phyloP scores from a whole-genome alignment of 2,329 filamentous ascomycete species.

The Trichothecium sympodiale region DNA sequence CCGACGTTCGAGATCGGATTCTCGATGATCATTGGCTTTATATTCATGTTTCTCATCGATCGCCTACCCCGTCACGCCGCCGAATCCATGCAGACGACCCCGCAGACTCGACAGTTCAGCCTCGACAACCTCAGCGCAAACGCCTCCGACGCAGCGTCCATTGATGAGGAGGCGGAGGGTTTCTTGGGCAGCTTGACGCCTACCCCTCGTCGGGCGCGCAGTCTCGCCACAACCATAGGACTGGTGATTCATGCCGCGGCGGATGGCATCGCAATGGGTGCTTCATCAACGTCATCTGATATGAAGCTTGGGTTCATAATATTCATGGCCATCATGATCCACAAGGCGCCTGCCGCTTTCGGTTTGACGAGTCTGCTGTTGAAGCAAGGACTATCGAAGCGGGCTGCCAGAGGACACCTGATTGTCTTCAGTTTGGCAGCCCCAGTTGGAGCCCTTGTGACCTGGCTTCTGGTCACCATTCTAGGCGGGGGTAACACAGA shows the following conservation, averaged over 20 bases:
- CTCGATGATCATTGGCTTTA: slow-evolving; percentile 77
- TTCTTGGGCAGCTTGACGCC: slow-evolving; percentile 49
- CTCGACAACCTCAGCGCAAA: slow-evolving; percentile 58
- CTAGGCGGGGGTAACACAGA: slow-evolving; percentile 50
- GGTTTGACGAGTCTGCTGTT: slow-evolving; percentile 82
- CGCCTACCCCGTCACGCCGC: slow-evolving; percentile 65
- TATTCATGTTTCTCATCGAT: slow-evolving; percentile 95
- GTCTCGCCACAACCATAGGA: slow-evolving; percentile 77
- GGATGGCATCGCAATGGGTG: slow-evolving; percentile 91
- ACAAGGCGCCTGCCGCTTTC: slow-evolving; percentile 94
- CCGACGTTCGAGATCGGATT: slow-evolving; percentile 74
- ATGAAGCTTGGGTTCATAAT: slow-evolving; percentile 78
- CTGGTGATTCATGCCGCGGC: slow-evolving; percentile 94
- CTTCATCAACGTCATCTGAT: slow-evolving; percentile 66
- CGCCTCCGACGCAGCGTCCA: slow-evolving; percentile 24
- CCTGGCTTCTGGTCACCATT: slow-evolving; percentile 69
- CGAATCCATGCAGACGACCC: slow-evolving; percentile 50
- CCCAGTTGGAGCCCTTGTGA: slow-evolving; percentile 72
- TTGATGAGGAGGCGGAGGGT: slow-evolving; percentile 45
- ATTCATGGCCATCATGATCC: slow-evolving; percentile 92
- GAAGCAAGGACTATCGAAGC: slow-evolving; percentile 83
- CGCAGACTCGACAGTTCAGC: slow-evolving; percentile 73
- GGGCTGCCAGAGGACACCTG: slow-evolving; percentile 72
- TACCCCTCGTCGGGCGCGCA: slow-evolving; percentile 46
- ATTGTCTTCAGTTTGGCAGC: slow-evolving; percentile 87